Base-by-base conservation (phyloP, 345 rosid species). In the Eucalyptus leucophloia region DNA sequence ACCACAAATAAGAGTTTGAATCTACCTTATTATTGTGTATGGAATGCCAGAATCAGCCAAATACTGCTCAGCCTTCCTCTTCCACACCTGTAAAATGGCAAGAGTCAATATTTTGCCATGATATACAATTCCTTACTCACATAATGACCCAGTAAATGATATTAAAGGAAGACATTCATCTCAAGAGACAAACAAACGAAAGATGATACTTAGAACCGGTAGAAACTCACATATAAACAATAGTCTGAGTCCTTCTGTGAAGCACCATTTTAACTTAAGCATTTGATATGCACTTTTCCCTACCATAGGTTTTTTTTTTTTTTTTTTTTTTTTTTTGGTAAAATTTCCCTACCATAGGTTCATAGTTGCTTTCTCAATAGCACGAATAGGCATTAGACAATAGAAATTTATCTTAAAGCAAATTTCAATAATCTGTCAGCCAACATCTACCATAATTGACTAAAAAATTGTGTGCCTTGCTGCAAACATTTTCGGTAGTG, bases 21-120 rank as follows among this genome's bases (percentile, higher is more conserved):
- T 13, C 28, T n/a, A 96, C 99, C 99, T 97, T 94, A 98, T 95
- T 77, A 98, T 98, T 49, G 99, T 98, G 94, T 97, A 97, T 2
- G 99, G 98, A 88, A 98, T 49, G 69, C 99, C 97, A 45, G 97
- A 97, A 89, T 98, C 99, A 60, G 98, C 97, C 96, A 98, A 93
- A 93, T 97, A 98, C 91, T 96, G 99, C 94, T 98, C 99, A 28
- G 99, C 97, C 90, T 98, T 98, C 94, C 99, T 96, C 95, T 98
- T 98, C 99, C 99, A 98, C 28, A 97, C 93, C 99, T 96, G 89
- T 37, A 86, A 88, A 50, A 85, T 14, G 21, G 90, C 32, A 83
- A 26, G 30, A 34, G 14, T 4, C 47, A 17, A 44, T 15, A 65
- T 77, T 77, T 77, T 77, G 47, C 47, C 8, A 12, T 12, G 47